phyloP scores from a whole-genome alignment of 2,329 filamentous ascomycete genomes.

The Amylocarpus encephaloides region DNA sequence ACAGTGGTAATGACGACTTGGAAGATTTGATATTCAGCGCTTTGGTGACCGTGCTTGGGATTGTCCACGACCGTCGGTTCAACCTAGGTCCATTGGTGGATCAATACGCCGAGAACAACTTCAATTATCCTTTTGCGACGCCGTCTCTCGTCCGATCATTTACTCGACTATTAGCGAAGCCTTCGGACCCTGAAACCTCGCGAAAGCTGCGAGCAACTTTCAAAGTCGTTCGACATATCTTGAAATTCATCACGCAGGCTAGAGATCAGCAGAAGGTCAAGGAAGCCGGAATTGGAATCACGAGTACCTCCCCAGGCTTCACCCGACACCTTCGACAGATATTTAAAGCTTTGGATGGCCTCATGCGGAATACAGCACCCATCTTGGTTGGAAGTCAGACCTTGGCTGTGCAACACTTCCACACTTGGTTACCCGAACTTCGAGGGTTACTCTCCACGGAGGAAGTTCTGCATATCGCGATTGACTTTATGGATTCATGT shows the following conservation, averaged over 20 bases:
- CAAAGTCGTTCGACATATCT: conserved; percentile 87
- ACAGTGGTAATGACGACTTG: conserved; percentile 84
- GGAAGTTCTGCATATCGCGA: conserved; percentile 85
- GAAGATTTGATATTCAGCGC: conserved; percentile 91
- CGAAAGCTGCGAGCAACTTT: conserved; percentile 83
- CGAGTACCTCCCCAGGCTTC: conserved; percentile 64
- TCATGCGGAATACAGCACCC: conserved; percentile 84
- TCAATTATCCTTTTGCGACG: conserved; percentile 90
- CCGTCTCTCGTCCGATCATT: conserved; percentile 84
- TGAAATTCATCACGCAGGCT: conserved; percentile 92
- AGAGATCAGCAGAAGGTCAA: conserved; percentile 82
- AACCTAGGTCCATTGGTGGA: conserved; percentile 88
- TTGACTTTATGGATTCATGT: conserved; percentile 92
- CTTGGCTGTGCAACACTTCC: conserved; percentile 89
- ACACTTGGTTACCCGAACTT: conserved; percentile 94
- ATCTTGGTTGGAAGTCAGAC: conserved; percentile 92
- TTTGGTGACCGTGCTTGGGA: conserved; percentile 81
- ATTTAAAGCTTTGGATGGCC: conserved; percentile 79
- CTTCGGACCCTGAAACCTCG: conserved; percentile 75
- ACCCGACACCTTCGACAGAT: conserved; percentile 77
- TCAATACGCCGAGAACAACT: conserved; percentile 78
- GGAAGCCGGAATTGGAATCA: conserved; percentile 80
- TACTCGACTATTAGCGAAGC: conserved; percentile 72
- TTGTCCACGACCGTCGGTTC: conserved; percentile 90
- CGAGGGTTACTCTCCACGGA: conserved; percentile 67